Evolutionary conservation across 2,329 filamentous ascomycete genomes (phyloP), one percentile per base, ranked within the genome.

Genomic region (Aspergillus calidoustus): DNA sequence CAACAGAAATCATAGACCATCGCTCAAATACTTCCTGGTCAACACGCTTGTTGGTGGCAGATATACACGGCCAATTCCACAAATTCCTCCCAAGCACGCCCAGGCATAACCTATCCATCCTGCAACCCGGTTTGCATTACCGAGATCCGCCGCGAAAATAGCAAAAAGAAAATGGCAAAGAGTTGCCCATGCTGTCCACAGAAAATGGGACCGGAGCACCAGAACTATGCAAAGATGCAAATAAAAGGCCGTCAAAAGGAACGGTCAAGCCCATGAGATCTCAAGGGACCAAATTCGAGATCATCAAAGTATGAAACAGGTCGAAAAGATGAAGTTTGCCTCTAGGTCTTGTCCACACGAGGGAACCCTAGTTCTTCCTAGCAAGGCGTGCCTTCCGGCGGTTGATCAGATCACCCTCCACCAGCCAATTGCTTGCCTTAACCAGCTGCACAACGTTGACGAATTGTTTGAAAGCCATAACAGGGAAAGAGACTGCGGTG

Each of bases 381-480:
- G 66, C 64, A 28, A 70, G 66, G 46, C 87, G 63, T 76, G 71
- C 81, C 68, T 76, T 85, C 71, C 92, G 54, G 28, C 59, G 86
- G 64, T 84, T 82, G 70, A 86, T 84, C 41, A 90, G 78, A 71
- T 99, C 95, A n/a, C 93, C 93, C 79, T 98, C 93, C 0, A 92
- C 95, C 44, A 99, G 84, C 89, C 92, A 96, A 73, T 88, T 88
- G 79, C 92, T 93, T 7, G 95, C 95, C 79, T 97, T 96, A 73
- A 96, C 87, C 70, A 99, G 85, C 82, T 99, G 95, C 52, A 98
- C 86, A 54, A 97, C 84, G 72, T 99, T 99, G 83, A 98, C 92
- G 72, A 91, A 84, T 76, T 99, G 95, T 85, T 99, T 99, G 69
- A 89, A 84, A 25, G 87, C 82, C 93, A 98, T 98, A 75, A 97